These are phyloP conservation scores for Rhynchospora tenuis DNA, from an alignment of 176 grass and related monocot species.

Conservation along the genomic window DNA sequence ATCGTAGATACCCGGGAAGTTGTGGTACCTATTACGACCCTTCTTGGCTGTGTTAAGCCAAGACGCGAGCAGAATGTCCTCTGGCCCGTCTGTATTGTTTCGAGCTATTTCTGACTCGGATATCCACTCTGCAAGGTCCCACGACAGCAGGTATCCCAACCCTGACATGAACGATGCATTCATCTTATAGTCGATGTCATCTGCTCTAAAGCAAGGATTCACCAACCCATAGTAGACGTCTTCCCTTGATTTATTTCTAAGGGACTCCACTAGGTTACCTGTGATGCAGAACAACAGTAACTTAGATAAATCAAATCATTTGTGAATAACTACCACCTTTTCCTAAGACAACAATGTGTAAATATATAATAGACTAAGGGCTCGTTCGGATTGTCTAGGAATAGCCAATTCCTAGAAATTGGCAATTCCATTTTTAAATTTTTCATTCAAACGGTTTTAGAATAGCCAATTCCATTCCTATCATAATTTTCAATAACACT, in stretches of 20 bases:
- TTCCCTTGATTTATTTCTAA: constrained; percentile 21
- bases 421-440: no score
- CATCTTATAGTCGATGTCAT: constrained; percentile 40
- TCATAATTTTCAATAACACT: no score
- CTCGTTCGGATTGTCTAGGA: no score
- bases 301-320: not conserved
- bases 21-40: constrained; percentile 49
- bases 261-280: constrained; percentile 24
- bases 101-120: constrained; percentile 26
- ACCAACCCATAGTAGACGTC: constrained; percentile 53
- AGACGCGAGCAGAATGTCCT: constrained; percentile 58
- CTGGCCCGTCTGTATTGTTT: constrained; percentile 34
- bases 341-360: not conserved
- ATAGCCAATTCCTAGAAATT: no score
- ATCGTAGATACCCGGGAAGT: constrained; percentile 49
- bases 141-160: constrained; percentile 65
- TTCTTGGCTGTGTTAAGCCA: constrained; percentile 58
- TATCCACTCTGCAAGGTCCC: constrained; percentile 64
- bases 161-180: constrained; percentile 65
- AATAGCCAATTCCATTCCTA: no score
- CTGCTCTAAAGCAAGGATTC: constrained; percentile 48
- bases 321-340: not conserved
- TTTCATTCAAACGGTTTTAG: no score
- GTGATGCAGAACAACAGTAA: not conserved
- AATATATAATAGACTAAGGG: not conserved